Base-by-base conservation (phyloP, 2,329 filamentous ascomycete genomes). In the Scytalidium sp. region DNA sequence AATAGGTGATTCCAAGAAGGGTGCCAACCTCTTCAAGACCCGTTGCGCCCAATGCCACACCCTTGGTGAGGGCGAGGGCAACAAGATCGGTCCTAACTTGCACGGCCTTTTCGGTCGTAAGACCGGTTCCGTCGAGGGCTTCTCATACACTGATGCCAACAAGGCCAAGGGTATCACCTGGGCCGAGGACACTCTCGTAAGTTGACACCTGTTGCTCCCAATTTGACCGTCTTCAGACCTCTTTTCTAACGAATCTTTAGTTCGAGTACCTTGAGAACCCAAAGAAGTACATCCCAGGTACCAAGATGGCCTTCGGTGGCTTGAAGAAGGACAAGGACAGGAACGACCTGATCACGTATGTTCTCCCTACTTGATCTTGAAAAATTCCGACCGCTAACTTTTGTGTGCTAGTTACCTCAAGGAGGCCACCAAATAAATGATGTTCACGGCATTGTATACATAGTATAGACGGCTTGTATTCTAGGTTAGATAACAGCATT, bases 291-390 rank as follows among this genome's bases (percentile, higher is more conserved):
- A 97, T 99, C 61, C 94, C 94, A 64, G 94, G 94, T 65, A 99
- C 94, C 80, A 99, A 97, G 90, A 99, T 99, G 94, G 94, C 94
- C 67, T 99, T 97, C 72, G 94, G 94, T 79, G 94, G 94, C 75
- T 84, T 99, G 70, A 99, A 99, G 92, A 99, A 99, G 90, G 84
- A 85, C 71, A 97, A 97, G 89, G 94, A 97, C 81, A 85, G 94
- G 74, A 96, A 97, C 75, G 93, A 99, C 76, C 82, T 99, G 67
- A 96, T 99, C 84, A 91, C 90, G 87, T 93, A 88, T 67, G 87
- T 83, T 56, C 15, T 32, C 23, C 19, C 1, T 40, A 19, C 3
- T 22, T 3, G 2, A 19, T 27, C 39, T 32, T 29, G 25, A 19
- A 5, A 5, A 42, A 13, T 29, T 11, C 40, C 13, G 20, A 27